Evolutionary conservation across 495 filamentous ascomycete genomes (phyloP).

Genomic region (Xylaria palmicola): DNA sequence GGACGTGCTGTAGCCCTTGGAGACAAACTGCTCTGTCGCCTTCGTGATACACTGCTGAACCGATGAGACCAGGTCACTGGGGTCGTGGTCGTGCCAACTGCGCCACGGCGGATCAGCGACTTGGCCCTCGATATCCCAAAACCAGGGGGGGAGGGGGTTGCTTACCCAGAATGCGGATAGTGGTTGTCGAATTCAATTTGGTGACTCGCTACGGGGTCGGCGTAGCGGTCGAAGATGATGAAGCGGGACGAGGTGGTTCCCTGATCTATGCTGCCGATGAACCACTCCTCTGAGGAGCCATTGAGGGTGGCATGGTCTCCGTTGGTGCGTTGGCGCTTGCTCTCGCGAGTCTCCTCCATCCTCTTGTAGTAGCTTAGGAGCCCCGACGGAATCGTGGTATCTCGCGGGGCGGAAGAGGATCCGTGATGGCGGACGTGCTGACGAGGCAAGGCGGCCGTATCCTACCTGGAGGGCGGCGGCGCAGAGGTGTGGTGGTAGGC

Average conservation of each 20-base stretch:
- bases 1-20: slow-evolving; percentile 64
- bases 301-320: slow-evolving; percentile 7
- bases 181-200: slow-evolving; percentile 90
- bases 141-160: slow-evolving; percentile 14
- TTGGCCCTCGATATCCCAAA: slow-evolving; percentile 15
- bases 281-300: slow-evolving; percentile 29
- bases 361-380: slow-evolving; percentile 9
- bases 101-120: background rate
- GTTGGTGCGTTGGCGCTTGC: slow-evolving; percentile 18
- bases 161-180: slow-evolving; percentile 84
- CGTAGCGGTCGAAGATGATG: slow-evolving; percentile 81
- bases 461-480: slow-evolving; percentile 24
- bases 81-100: slow-evolving; percentile 96
- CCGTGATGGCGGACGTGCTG: background rate
- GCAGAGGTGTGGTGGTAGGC: slow-evolving; percentile 18
- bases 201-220: slow-evolving; percentile 79
- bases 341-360: slow-evolving; percentile 18
- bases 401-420: background rate
- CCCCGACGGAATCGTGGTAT: background rate
- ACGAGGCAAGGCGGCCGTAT: slow-evolving; percentile 28
- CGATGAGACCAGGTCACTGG: slow-evolving; percentile 72
- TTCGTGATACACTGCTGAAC: slow-evolving; percentile 84
- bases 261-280: slow-evolving; percentile 74
- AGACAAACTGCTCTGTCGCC: slow-evolving; percentile 70
- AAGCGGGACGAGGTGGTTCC: slow-evolving; percentile 93